A percentile compares a stretch with the other conserved stretches of the same genome.
phyloP scores from a whole-genome alignment of 805 yeast species.

The Suhomyces pyralidae region DNA sequence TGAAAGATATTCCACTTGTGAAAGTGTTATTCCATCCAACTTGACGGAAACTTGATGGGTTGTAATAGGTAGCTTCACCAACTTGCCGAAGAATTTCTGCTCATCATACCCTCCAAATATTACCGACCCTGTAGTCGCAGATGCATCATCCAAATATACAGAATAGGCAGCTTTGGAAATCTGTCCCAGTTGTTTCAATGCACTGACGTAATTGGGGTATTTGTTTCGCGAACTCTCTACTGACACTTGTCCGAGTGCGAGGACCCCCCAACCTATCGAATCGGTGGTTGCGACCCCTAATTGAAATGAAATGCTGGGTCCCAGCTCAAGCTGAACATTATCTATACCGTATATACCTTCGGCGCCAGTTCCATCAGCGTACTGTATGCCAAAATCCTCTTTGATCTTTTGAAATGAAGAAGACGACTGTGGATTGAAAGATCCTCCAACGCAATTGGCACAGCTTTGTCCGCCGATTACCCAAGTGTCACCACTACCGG shows the following conservation, averaged over 20 bases:
- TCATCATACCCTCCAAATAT: slow-evolving; percentile 24
- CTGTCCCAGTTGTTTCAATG: slow-evolving; percentile 9
- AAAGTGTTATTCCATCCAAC: slow-evolving; percentile 1
- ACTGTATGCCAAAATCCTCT: slow-evolving; percentile 4
- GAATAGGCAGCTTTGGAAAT: slow-evolving; percentile 11
- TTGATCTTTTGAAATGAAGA: slow-evolving; percentile 5
- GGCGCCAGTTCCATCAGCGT: slow-evolving; percentile 4
- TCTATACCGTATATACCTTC: slow-evolving; percentile 8
- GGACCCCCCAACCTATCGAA: slow-evolving; percentile 4
- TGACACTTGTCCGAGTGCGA: neutral
- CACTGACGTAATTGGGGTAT: slow-evolving; percentile 11
- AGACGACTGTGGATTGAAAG: slow-evolving; percentile 8
- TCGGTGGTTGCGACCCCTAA: slow-evolving; percentile 8
- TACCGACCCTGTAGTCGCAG: slow-evolving; percentile 11
- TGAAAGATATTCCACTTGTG: neutral
- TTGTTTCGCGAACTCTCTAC: neutral
- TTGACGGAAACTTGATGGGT: neutral
- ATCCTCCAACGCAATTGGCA: slow-evolving; percentile 2
- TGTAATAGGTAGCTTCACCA: slow-evolving; percentile 3
- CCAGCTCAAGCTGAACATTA: slow-evolving; percentile 3
- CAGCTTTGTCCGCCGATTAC: neutral
- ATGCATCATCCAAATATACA: slow-evolving; percentile 12
- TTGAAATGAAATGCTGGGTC: slow-evolving; percentile 2
- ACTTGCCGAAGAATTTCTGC: slow-evolving; percentile 13
- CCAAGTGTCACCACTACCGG: slow-evolving; percentile 12